A percentile compares a stretch with the other conserved stretches of the same genome.
phyloP scores from a whole-genome alignment of 1,284 basidiomycete genomes.

The Leccinum solheimii region DNA sequence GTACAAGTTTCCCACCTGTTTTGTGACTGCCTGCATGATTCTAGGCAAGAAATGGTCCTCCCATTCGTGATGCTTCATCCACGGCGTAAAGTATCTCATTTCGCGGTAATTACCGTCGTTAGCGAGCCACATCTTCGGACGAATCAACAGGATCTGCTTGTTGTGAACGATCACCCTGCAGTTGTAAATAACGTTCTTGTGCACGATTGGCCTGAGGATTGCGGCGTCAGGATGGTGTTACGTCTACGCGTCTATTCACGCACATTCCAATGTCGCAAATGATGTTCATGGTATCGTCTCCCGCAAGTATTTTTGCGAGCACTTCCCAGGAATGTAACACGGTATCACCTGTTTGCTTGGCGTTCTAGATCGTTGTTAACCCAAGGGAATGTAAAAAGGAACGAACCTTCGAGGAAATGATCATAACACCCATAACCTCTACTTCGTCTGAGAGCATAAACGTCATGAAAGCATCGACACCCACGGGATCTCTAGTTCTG shows the following conservation, averaged over 20 bases:
- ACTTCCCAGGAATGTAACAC: constrained; percentile 97
- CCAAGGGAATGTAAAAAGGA: not conserved
- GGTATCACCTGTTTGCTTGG: constrained; percentile 71
- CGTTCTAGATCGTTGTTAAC: not conserved
- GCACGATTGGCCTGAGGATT: constrained; percentile 79
- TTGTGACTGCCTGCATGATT: constrained; percentile 83
- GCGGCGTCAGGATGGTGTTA: constrained; percentile 1
- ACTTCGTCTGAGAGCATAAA: constrained; percentile 7
- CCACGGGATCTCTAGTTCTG: constrained; percentile 96
- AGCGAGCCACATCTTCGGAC: constrained; percentile 99
- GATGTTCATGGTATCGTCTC: constrained; percentile 75
- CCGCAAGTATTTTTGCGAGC: constrained; percentile 81
- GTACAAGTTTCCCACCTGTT: constrained; percentile 60
- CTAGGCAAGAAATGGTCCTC: constrained; percentile 90
- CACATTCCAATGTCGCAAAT: constrained; percentile 95
- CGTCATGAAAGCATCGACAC: constrained; percentile 28
- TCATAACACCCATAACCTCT: constrained; percentile 95
- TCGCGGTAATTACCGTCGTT: constrained; percentile 99
- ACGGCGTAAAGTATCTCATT: constrained; percentile 88
- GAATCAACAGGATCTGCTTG: constrained; percentile 86
- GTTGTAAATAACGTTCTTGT: constrained; percentile 98
- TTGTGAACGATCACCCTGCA: constrained; percentile 90
- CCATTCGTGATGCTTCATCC: constrained; percentile 84
- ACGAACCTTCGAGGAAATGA: constrained; percentile 83
- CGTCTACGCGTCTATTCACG: constrained; percentile 31